Conservation (phyloP, 225 moss, liverwort and hornwort species). For the Physcomitrium patens region DNA sequence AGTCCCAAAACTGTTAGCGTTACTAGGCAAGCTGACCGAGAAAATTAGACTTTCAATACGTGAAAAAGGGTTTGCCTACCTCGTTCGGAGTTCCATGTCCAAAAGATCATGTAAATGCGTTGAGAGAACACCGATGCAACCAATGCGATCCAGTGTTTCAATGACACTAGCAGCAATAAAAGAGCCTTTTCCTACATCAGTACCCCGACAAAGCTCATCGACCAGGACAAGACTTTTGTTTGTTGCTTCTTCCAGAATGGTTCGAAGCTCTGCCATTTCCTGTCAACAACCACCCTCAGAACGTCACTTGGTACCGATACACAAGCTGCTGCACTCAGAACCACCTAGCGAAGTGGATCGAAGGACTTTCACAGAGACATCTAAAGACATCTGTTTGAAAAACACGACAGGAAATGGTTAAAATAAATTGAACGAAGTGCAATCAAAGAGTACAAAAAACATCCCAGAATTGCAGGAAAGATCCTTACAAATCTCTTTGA, state of each 20-base stretch:
- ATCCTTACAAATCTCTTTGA: background rate
- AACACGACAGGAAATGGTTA: background rate
- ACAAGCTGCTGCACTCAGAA: background rate
- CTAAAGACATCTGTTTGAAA: background rate
- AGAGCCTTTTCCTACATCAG: slow-evolving; percentile 94
- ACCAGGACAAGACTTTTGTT: slow-evolving; percentile 80
- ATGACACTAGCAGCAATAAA: slow-evolving; percentile 94
- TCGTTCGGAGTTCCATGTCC: slow-evolving; percentile 80
- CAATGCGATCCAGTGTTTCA: slow-evolving; percentile 80
- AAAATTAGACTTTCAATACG: slow-evolving; percentile 4
- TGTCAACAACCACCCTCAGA: slow-evolving; percentile 32
- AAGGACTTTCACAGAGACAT: background rate
- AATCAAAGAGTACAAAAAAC: background rate
- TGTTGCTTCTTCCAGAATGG: slow-evolving; percentile 86
- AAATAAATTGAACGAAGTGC: background rate
- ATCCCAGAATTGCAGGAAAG: background rate
- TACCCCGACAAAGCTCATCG: slow-evolving; percentile 98
- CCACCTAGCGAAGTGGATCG: background rate
- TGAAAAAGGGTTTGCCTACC: slow-evolving; percentile 33
- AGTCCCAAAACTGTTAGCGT: background rate
- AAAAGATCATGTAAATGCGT: slow-evolving; percentile 94
- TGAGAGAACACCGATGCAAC: slow-evolving; percentile 91
- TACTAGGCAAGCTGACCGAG: background rate
- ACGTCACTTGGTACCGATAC: slow-evolving; percentile 8
- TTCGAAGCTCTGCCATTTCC: slow-evolving; percentile 97